Conservation (phyloP, 768 basidiomycete species). For the Dioszegia hungarica region DNA sequence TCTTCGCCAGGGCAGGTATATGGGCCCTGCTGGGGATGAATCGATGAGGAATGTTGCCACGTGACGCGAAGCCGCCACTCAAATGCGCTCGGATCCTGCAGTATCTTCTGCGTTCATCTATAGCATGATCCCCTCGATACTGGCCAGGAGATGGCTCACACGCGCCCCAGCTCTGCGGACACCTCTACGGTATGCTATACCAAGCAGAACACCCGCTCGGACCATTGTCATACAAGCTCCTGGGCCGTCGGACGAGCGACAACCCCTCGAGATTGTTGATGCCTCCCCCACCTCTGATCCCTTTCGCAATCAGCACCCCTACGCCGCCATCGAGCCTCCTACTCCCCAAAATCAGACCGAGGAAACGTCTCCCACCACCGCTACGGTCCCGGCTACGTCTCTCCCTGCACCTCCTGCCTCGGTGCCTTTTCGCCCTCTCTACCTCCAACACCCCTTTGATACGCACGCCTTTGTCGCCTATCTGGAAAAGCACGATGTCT, state of each 20-base stretch:
- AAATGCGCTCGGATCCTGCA: too few relatives aligned
- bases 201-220: not conserved
- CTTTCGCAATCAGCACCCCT: not conserved
- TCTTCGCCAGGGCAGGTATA: too few relatives aligned
- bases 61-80: too few relatives aligned
- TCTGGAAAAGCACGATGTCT: constrained; percentile 46
- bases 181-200: too few relatives aligned
- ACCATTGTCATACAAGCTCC: not conserved
- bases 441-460: constrained; percentile 49
- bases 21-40: too few relatives aligned
- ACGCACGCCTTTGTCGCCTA: constrained; percentile 50
- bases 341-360: not conserved
- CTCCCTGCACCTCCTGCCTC: constrained; percentile 1
- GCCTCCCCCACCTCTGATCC: not conserved
- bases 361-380: not conserved
- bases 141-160: not conserved
- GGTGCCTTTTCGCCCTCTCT: not conserved
- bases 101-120: too few relatives aligned
- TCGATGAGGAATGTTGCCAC: too few relatives aligned
- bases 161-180: too few relatives aligned
- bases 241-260: not conserved
- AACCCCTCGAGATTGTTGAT: not conserved
- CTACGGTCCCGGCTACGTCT: not conserved
- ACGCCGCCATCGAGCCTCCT: not conserved
- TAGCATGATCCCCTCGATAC: too few relatives aligned